A percentile compares a stretch with the other conserved stretches of the same genome.
Conservation (phyloP, 179 eudicot species). For the Beta corolliflora region DNA sequence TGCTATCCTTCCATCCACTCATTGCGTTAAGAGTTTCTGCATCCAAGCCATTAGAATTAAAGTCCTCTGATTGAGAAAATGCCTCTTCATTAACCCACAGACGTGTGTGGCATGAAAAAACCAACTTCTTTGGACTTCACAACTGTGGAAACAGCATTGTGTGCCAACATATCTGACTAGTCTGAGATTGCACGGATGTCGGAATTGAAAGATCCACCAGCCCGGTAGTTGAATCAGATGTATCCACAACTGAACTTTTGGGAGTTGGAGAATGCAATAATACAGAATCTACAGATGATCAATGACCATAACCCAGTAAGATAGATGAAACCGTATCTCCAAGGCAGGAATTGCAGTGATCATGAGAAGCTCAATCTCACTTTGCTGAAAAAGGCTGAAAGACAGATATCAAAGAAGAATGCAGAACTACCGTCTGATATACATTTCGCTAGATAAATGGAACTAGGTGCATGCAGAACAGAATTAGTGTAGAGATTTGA, state of each 20-base stretch:
- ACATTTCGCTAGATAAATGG: too few species aligned
- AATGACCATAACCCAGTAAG: conserved; percentile 64
- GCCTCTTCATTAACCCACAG: conserved; percentile 48
- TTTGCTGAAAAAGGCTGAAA: conserved; percentile 40
- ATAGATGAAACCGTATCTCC: conserved; percentile 67
- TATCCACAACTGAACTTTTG: conserved; percentile 28
- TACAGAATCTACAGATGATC: conserved; percentile 44
- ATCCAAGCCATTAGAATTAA: conserved; percentile 30
- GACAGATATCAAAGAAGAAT: conserved; percentile 28
- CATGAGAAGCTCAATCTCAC: conserved; percentile 47
- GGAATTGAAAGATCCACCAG: conserved; percentile 29
- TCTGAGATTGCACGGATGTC: conserved; percentile 26
- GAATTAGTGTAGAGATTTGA: too few species aligned
- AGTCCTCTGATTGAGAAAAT: conserved; percentile 28
- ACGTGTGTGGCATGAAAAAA: conserved; percentile 62
- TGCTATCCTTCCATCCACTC: conserved; percentile 41
- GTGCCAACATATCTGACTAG: conserved; percentile 32
- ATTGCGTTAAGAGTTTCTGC: conserved; percentile 26
- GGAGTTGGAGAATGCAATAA: conserved; percentile 34
- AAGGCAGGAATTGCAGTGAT: conserved; percentile 65
- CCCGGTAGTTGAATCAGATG: conserved; percentile 24
- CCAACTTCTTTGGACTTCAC: conserved; percentile 55
- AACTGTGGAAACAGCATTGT: conserved; percentile 29
- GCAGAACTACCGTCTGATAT: too few species aligned
- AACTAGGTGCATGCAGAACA: too few species aligned